These are phyloP conservation scores for Chlamydomonas sphaeroides DNA, from an alignment of 139 green algal genomes.

Conservation along the genomic window DNA sequence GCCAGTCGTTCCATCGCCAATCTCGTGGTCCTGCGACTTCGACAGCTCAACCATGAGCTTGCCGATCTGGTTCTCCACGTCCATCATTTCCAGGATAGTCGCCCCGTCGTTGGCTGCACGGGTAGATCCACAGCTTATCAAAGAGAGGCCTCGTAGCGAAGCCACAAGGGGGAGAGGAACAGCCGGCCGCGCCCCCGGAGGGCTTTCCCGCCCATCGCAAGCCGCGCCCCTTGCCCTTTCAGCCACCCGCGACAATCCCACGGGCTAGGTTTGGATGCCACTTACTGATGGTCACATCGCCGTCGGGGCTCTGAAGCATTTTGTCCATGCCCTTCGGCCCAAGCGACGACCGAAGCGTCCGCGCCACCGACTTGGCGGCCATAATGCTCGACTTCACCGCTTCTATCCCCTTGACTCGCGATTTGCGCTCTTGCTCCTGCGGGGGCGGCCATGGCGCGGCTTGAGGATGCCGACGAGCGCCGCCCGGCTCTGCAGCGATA, in stretches of 20 bases:
- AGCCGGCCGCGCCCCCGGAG: too few relatives aligned
- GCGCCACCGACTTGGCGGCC: slow-evolving; percentile 93
- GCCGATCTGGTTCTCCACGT: slow-evolving; percentile 99
- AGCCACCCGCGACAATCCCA: too few relatives aligned
- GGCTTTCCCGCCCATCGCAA: too few relatives aligned
- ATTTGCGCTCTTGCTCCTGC: slow-evolving; percentile 94
- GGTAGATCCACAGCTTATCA: too few relatives aligned
- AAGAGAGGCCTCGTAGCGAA: too few relatives aligned
- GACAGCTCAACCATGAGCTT: slow-evolving; percentile 98
- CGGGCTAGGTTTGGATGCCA: too few relatives aligned
- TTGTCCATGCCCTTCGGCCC: slow-evolving; percentile 99
- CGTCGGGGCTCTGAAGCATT: slow-evolving; percentile 96
- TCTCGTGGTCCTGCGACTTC: slow-evolving; percentile 88
- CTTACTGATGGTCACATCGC: slow-evolving; percentile 98
- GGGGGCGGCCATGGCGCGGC: background rate
- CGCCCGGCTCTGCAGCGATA: too few relatives aligned
- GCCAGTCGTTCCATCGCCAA: slow-evolving; percentile 95
- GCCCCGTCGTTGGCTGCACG: slow-evolving; percentile 95
- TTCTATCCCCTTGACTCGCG: slow-evolving; percentile 89
- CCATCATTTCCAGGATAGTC: slow-evolving; percentile 99
- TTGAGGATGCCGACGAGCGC: too few relatives aligned
- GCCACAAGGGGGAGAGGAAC: too few relatives aligned
- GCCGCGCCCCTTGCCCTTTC: too few relatives aligned
- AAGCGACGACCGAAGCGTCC: slow-evolving; percentile 84
- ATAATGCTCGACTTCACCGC: slow-evolving; percentile 97